These are phyloP conservation scores for Bombardia bombarda DNA, from an alignment of 495 filamentous ascomycete genomes.

Conservation along the genomic window DNA sequence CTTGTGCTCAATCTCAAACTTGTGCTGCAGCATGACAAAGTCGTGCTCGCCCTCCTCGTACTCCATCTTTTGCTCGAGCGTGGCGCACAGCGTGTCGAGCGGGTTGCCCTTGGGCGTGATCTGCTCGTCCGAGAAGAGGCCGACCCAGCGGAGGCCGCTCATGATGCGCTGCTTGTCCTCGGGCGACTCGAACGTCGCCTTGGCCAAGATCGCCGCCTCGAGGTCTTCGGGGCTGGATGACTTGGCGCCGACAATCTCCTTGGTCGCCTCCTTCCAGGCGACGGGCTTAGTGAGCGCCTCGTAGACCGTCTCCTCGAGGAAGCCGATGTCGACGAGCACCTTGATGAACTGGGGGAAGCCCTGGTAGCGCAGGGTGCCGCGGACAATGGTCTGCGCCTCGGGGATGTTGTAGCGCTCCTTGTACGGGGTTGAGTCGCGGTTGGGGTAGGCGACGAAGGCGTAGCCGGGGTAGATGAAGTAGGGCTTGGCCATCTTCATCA, in stretches of 20 bases:
- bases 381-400: slow-evolving; percentile 64
- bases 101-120: slow-evolving; percentile 72
- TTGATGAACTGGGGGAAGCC: slow-evolving; percentile 87
- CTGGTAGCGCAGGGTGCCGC: slow-evolving; percentile 71
- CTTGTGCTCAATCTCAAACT: slow-evolving; percentile 79
- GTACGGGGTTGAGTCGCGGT: slow-evolving; percentile 83
- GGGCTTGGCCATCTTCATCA: slow-evolving; percentile 84
- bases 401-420: slow-evolving; percentile 86
- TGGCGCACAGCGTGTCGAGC: slow-evolving; percentile 83
- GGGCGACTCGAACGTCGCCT: slow-evolving; percentile 59
- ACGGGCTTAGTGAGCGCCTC: slow-evolving; percentile 53
- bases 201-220: slow-evolving; percentile 61
- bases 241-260: slow-evolving; percentile 60
- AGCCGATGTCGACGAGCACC: slow-evolving; percentile 78
- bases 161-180: slow-evolving; percentile 74
- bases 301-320: slow-evolving; percentile 61
- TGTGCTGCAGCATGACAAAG: slow-evolving; percentile 77
- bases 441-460: slow-evolving; percentile 88
- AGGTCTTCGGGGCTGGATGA: slow-evolving; percentile 59
- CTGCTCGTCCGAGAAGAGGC: slow-evolving; percentile 67
- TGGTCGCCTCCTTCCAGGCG: slow-evolving; percentile 74
- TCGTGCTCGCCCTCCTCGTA: slow-evolving; percentile 80
- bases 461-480: slow-evolving; percentile 86
- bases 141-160: slow-evolving; percentile 74
- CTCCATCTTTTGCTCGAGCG: slow-evolving; percentile 86